These are phyloP conservation scores for Pseudogymnoascus sp. DNA, from an alignment of 2,329 filamentous ascomycete genomes.

Conservation along the genomic window DNA sequence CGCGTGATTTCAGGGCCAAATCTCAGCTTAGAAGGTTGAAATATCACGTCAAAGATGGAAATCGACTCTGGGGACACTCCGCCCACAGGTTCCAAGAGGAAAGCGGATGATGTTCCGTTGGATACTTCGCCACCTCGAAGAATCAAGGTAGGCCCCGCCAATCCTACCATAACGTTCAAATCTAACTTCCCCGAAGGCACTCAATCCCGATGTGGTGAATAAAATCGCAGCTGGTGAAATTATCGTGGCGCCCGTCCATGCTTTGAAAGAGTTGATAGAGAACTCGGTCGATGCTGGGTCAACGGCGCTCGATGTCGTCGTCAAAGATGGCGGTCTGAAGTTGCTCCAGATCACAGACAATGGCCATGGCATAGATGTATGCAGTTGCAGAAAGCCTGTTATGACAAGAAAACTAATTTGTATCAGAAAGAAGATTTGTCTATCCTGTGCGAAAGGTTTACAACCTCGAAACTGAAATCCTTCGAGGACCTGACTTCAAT, in stretches of 20 bases:
- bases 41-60: background rate
- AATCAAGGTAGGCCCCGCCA: slow-evolving; percentile 34
- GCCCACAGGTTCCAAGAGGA: slow-evolving; percentile 37
- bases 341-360: slow-evolving; percentile 96
- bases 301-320: slow-evolving; percentile 79
- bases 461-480: slow-evolving; percentile 86
- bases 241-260: slow-evolving; percentile 93
- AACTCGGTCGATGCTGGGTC: slow-evolving; percentile 97
- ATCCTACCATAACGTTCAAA: background rate
- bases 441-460: slow-evolving; percentile 92
- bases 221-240: slow-evolving; percentile 98
- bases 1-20: background rate
- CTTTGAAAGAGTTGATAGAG: slow-evolving; percentile 91
- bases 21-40: background rate
- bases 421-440: slow-evolving; percentile 76
- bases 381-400: slow-evolving; percentile 23
- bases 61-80: slow-evolving; percentile 13
- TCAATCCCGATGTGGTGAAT: slow-evolving; percentile 90
- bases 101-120: slow-evolving; percentile 37
- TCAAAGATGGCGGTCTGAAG: slow-evolving; percentile 93
- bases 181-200: slow-evolving; percentile 50
- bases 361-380: slow-evolving; percentile 85
- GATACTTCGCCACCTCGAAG: slow-evolving; percentile 37
- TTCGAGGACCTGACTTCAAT: slow-evolving; percentile 91
- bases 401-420: slow-evolving; percentile 10